Conservation (phyloP, 1,284 basidiomycete genomes). For the Wallemia mellicola region DNA sequence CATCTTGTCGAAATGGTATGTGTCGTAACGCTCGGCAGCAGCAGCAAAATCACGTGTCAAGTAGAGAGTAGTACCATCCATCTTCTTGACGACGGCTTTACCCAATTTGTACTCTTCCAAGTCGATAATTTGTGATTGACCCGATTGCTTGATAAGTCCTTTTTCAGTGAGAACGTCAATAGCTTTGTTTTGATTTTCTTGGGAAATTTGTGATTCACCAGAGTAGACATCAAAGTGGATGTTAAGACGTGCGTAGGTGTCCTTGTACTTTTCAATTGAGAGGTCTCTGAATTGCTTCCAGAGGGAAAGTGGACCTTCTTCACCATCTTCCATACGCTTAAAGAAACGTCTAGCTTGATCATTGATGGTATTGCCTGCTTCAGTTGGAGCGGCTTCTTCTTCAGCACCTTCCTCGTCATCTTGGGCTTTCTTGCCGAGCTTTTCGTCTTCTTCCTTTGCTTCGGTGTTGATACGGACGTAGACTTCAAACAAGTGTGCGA, state of each 20-base stretch:
- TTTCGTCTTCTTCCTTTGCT: constrained; percentile 22
- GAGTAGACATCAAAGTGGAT: constrained; percentile 80
- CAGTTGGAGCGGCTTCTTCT: constrained; percentile 6
- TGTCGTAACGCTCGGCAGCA: constrained; percentile 68
- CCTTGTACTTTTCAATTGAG: constrained; percentile 66
- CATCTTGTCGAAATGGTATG: constrained; percentile 93
- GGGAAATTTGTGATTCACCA: constrained; percentile 67
- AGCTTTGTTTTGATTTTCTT: constrained; percentile 43
- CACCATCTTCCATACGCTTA: constrained; percentile 86
- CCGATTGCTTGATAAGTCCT: constrained; percentile 19
- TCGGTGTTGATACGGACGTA: constrained; percentile 86
- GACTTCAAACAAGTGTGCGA: constrained; percentile 78
- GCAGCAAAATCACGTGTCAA: constrained; percentile 93
- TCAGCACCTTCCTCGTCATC: constrained; percentile 6
- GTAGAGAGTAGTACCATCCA: constrained; percentile 89
- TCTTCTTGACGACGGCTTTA: constrained; percentile 67
- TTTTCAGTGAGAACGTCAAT: constrained; percentile 28
- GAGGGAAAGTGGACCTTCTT: constrained; percentile 47
- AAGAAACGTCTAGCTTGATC: constrained; percentile 65
- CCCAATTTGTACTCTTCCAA: constrained; percentile 66
- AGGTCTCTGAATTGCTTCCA: constrained; percentile 84
- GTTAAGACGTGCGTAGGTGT: constrained; percentile 71
- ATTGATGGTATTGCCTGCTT: constrained; percentile 23
- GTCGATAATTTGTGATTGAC: constrained; percentile 42
- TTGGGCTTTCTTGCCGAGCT: constrained; percentile 21